A percentile compares a stretch with the other conserved stretches of the same genome.
These are phyloP conservation scores for Melanomma pulvis-pyrius DNA, from an alignment of 495 filamentous ascomycete genomes.

Conservation along the genomic window DNA sequence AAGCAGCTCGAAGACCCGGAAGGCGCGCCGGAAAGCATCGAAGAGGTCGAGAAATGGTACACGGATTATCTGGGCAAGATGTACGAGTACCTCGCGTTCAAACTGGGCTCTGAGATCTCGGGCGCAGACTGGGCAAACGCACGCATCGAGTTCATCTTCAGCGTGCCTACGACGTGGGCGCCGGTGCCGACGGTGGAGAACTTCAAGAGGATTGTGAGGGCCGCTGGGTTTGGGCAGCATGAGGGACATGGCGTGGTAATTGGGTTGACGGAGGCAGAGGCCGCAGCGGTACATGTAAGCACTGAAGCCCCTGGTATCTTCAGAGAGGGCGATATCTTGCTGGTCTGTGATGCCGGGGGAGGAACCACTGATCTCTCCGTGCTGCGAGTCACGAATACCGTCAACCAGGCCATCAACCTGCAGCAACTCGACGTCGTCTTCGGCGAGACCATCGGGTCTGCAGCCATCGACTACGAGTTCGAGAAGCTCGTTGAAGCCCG, in stretches of 20 bases:
- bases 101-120: conserved; percentile 49
- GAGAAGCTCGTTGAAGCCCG: conserved; percentile 35
- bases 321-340: conserved; percentile 50
- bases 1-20: conserved; percentile 42
- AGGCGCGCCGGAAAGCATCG: conserved; percentile 34
- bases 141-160: conserved; percentile 66
- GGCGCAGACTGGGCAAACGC: conserved; percentile 50
- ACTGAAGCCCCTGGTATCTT: conserved; percentile 46
- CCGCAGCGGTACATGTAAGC: conserved; percentile 62
- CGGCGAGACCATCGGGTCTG: conserved; percentile 42
- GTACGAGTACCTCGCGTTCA: conserved; percentile 57
- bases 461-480: conserved; percentile 41
- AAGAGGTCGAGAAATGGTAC: conserved; percentile 58
- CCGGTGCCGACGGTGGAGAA: conserved; percentile 59
- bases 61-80: conserved; percentile 59
- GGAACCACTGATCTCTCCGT: conserved; percentile 52
- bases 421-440: conserved; percentile 50
- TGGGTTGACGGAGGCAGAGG: conserved; percentile 70
- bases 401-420: conserved; percentile 40
- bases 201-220: conserved; percentile 54
- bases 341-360: conserved; percentile 61
- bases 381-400: conserved; percentile 36
- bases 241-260: conserved; percentile 55
- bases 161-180: conserved; percentile 70
- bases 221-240: conserved; percentile 55